Evolutionary conservation across 225 moss, liverwort and hornwort species (phyloP).

Genomic region (Neckera pumila): DNA sequence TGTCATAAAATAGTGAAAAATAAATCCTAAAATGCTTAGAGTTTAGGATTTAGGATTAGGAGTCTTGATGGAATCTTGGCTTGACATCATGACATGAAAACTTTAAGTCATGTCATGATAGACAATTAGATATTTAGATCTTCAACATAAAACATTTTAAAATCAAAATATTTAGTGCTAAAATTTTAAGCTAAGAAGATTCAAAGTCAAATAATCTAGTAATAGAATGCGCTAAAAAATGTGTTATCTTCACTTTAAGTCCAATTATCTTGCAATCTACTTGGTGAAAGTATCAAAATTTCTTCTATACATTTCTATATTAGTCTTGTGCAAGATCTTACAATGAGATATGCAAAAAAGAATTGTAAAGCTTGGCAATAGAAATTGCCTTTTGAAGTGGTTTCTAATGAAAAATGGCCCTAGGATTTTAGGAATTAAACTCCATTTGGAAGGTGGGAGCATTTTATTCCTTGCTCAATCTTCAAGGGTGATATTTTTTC

Average conservation of each 20-base stretch:
- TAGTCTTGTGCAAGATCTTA: not conserved
- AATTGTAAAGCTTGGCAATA: not conserved
- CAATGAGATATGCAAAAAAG: not conserved
- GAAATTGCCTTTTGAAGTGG: not conserved
- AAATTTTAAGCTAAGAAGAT: rapidly evolving
- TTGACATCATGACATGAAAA: not conserved
- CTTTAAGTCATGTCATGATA: too few species aligned
- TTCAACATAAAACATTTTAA: too few species aligned
- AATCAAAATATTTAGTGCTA: not conserved
- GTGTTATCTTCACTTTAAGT: rapidly evolving
- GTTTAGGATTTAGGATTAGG: not conserved
- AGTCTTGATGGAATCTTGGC: not conserved
- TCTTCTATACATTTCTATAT: not conserved
- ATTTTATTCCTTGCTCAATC: not conserved
- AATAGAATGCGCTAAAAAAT: rapidly evolving
- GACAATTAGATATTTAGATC: too few species aligned
- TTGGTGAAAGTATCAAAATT: not conserved
- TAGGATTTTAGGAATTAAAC: rapidly evolving
- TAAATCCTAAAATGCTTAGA: not conserved
- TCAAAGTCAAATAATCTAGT: not conserved
- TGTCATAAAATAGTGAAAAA: not conserved
- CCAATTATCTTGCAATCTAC: not conserved
- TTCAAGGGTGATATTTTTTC: rapidly evolving
- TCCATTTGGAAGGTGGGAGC: not conserved
- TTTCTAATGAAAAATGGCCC: not conserved